Base-by-base conservation (phyloP, 345 rosid species). In the Pistacia atlantica region DNA sequence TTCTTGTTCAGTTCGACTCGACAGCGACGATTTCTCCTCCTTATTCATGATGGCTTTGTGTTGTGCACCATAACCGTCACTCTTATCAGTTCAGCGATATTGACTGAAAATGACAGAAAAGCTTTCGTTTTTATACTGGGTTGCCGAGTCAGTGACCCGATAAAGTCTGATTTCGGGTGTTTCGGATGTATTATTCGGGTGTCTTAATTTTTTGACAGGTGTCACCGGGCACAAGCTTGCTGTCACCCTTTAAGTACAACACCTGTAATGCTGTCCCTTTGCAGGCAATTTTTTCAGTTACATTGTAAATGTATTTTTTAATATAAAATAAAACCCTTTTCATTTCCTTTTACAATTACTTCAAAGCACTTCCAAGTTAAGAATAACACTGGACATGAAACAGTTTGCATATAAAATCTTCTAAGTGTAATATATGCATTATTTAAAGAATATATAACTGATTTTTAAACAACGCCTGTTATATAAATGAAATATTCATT, bases 1-100 rank as follows among this genome's bases (percentile, higher is more conserved):
- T 45, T 80, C 71, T 48, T 74, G 52, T 61, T 64, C 42, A 10
- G 65, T 20, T 57, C 55, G 63, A 42, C n/a, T 67, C 35, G 70
- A 49, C 65, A 51, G 46, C 13, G 74, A 52, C 25, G 73, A 60
- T 42, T 25, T 61, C 77, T 14, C 33, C 63, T 63, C 51, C 71
- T 4, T 14, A 51, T 1, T 49, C 76, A 72, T 71, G 71, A 7
- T 67, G 56, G n/a, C 38, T 61, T 28, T 60, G 18, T 28, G 45
- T 28, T 11, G 42, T 28, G 60, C 61, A 28, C 14, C 57, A 20
- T 33, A 33, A 46, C 31, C 33, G 55, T 45, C 69, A 11, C 14
- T 45, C 65, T 22, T 62, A 9, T 4, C 66, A 28, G 8, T 62
- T 38, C 45, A 5, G 45, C 45, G 45, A 22, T 28, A 13, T 16